These are phyloP conservation scores for Neofusicoccum kwambonambiense DNA, from an alignment of 2,329 filamentous ascomycete species.

Conservation along the genomic window DNA sequence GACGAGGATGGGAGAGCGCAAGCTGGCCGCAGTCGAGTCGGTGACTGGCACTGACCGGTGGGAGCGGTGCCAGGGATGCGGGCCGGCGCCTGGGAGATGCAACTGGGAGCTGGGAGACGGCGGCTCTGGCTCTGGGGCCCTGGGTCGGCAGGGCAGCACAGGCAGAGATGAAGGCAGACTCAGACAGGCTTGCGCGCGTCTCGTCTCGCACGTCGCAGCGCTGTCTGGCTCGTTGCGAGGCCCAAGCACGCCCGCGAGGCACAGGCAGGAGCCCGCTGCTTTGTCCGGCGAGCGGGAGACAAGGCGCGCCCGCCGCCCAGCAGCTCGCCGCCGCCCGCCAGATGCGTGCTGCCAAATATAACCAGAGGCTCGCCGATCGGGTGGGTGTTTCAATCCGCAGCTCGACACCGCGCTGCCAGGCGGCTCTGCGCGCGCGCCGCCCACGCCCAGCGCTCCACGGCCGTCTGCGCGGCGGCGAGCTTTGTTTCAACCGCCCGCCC, in stretches of 20 bases:
- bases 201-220: constrained; percentile 12
- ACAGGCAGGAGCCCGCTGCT: constrained; percentile 13
- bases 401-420: neutral
- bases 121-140: neutral
- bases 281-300: neutral
- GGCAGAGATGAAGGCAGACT: constrained; percentile 8
- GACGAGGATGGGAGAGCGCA: neutral
- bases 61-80: constrained; percentile 8
- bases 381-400: constrained; percentile 5
- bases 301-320: neutral
- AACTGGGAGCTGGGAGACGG: neutral
- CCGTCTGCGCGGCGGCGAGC: neutral
- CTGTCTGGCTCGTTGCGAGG: constrained; percentile 15
- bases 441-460: no score
- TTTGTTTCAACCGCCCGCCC: constrained; percentile 2
- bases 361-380: neutral
- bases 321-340: neutral
- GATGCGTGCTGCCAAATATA: constrained; percentile 11
- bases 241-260: constrained; percentile 15
- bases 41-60: constrained; percentile 13
- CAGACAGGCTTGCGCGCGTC: constrained; percentile 6
- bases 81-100: constrained; percentile 2
- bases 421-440: constrained; percentile 7
- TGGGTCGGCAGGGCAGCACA: neutral
- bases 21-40: constrained; percentile 11